These are phyloP conservation scores for Streptanthus diversifolius DNA, from an alignment of 345 rosid species.

Conservation along the genomic window DNA sequence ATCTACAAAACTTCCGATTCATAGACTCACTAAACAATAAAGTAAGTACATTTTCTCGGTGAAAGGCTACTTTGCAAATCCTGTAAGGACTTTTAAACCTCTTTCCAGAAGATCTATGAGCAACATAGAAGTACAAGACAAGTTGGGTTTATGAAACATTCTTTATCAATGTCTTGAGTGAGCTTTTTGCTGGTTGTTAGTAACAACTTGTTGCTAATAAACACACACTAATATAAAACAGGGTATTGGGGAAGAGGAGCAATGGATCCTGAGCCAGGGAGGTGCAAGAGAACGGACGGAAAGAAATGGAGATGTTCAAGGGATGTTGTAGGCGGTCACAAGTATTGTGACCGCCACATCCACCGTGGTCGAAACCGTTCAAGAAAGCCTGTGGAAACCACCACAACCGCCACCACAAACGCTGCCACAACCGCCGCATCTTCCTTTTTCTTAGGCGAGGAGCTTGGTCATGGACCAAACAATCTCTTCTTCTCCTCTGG, in stretches of 20 bases:
- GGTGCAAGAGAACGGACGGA: constrained; percentile 84
- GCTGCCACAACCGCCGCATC: constrained; percentile 18
- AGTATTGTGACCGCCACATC: constrained; percentile 97
- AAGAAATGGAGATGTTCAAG: constrained; percentile 96
- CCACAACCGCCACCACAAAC: constrained; percentile 1
- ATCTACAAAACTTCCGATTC: constrained; percentile 13
- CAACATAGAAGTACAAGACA: not conserved
- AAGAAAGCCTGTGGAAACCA: constrained; percentile 98
- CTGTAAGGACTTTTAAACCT: not conserved
- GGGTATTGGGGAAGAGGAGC: constrained; percentile 57
- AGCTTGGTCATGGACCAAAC: constrained; percentile 22
- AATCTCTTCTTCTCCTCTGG: constrained; percentile 27
- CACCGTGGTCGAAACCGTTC: constrained; percentile 99
- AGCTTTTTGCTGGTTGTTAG: constrained; percentile 5
- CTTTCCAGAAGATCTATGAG: constrained; percentile 2
- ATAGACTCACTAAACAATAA: constrained; percentile 1
- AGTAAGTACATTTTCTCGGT: not conserved
- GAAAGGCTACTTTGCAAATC: not conserved
- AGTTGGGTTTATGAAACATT: not conserved
- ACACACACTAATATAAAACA: not conserved
- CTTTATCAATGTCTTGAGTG: constrained; percentile 1
- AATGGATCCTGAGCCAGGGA: constrained; percentile 77
- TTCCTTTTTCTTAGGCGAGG: constrained; percentile 24
- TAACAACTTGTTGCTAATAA: not conserved
- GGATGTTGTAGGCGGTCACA: constrained; percentile 72